A percentile compares a stretch with the other conserved stretches of the same genome.
phyloP scores from a whole-genome alignment of 106 monocot genomes.

The Dendrobium huoshanense region DNA sequence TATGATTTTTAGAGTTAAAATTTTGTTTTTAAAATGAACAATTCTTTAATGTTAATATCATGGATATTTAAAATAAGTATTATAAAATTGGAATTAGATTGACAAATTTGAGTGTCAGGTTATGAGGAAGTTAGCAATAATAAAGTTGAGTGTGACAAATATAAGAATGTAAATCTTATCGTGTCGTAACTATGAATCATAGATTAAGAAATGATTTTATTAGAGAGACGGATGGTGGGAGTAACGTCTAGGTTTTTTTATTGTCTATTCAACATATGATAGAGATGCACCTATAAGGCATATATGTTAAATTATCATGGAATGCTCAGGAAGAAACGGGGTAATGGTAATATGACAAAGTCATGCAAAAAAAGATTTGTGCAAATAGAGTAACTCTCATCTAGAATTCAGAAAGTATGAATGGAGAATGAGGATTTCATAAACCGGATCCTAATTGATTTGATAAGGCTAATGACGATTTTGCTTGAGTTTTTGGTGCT shows the following conservation, averaged over 20 bases:
- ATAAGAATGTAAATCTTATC: not conserved
- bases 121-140: not conserved
- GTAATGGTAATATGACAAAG: not conserved
- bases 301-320: too few relatives aligned
- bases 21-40: not conserved
- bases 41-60: not conserved
- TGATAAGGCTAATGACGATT: not conserved
- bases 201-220: not conserved
- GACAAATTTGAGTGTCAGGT: not conserved
- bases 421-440: not conserved
- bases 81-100: not conserved
- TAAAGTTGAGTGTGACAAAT: not conserved
- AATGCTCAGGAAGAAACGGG: too few relatives aligned
- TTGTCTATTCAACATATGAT: not conserved
- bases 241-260: not conserved
- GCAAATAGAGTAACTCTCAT: not conserved
- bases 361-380: not conserved
- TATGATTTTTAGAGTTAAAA: not conserved
- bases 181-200: not conserved
- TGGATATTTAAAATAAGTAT: not conserved
- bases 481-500: not conserved
- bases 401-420: not conserved
- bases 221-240: not conserved
- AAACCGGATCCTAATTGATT: not conserved
- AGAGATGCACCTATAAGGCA: not conserved